phyloP scores from a whole-genome alignment of 208 protist species.

The Leishmania martiniquensis region DNA sequence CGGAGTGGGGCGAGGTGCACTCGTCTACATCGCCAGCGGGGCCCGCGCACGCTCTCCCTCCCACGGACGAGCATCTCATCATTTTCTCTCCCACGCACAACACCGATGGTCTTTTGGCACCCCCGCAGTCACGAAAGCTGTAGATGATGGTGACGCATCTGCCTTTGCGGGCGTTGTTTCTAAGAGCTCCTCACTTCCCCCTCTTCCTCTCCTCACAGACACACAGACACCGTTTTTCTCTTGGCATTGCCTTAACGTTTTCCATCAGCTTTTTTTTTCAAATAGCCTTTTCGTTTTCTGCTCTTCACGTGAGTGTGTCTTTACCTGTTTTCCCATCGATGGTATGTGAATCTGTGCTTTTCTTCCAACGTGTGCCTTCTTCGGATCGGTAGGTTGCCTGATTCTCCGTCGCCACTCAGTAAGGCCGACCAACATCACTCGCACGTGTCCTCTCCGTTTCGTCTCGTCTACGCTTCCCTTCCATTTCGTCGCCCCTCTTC shows the following conservation, averaged over 20 bases:
- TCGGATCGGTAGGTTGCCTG: too few relatives aligned
- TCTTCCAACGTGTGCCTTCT: not conserved
- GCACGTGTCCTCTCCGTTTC: too few relatives aligned
- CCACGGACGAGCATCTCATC: conserved; percentile 24
- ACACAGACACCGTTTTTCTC: not conserved
- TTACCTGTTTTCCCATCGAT: not conserved
- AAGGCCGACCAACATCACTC: too few relatives aligned
- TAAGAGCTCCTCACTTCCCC: too few relatives aligned
- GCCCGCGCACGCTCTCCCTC: not conserved
- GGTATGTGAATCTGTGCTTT: not conserved
- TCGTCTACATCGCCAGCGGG: conserved; percentile 4
- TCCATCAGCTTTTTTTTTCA: not conserved
- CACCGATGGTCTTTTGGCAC: conserved; percentile 39
- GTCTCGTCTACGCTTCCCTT: too few relatives aligned
- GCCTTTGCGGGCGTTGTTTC: not conserved
- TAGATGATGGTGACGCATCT: not conserved
- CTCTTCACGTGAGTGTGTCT: not conserved
- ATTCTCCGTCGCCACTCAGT: too few relatives aligned
- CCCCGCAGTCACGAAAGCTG: conserved; percentile 36
- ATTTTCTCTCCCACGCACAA: conserved; percentile 63
- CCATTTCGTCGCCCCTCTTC: too few relatives aligned
- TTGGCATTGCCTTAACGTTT: not conserved
- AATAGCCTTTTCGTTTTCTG: not conserved
- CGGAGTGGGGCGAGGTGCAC: conserved; percentile 12
- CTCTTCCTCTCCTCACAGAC: too few relatives aligned